Conservation (phyloP, 352 stramenopile genomes). For the Phytophthora pistaciae region DNA sequence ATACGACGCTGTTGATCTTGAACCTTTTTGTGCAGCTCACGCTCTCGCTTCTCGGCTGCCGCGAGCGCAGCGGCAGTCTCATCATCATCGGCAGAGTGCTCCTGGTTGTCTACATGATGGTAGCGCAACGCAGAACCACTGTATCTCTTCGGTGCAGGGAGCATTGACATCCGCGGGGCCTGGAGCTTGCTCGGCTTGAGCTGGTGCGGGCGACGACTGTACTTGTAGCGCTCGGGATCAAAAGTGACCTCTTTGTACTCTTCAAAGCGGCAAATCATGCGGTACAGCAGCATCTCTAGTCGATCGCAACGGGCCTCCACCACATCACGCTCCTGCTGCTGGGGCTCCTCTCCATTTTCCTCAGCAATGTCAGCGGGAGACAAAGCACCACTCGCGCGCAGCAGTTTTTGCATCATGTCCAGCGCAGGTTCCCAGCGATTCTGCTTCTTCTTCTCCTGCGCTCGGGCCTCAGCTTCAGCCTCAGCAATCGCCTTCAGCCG, state of each 20-base stretch:
- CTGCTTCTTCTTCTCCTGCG: conserved; percentile 48
- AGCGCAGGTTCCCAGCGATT: conserved; percentile 84
- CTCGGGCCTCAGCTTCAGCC: conserved; percentile 29
- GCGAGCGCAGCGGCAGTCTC: conserved; percentile 27
- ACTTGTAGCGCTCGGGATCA: conserved; percentile 47
- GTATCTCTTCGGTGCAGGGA: conserved; percentile 58
- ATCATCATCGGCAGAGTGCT: conserved; percentile 42
- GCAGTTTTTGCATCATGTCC: conserved; percentile 83
- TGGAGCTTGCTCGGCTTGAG: conserved; percentile 44
- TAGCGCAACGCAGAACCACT: conserved; percentile 34
- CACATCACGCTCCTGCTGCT: conserved; percentile 42
- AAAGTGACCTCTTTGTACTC: conserved; percentile 83
- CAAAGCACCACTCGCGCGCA: conserved; percentile 65
- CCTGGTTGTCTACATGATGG: conserved; percentile 54
- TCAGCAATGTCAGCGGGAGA: conserved; percentile 48
- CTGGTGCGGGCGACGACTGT: conserved; percentile 24
- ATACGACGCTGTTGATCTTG: conserved; percentile 46
- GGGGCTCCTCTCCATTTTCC: conserved; percentile 35
- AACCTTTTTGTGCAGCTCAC: conserved; percentile 55
- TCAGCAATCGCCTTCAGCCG: conserved; percentile 34
- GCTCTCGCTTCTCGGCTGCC: conserved; percentile 42
- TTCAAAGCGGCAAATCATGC: conserved; percentile 89
- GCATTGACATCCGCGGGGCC: conserved; percentile 52
- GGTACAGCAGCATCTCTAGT: conserved; percentile 86
- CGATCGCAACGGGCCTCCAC: conserved; percentile 71